A percentile compares a stretch with the other conserved stretches of the same genome.
These are phyloP conservation scores for Camelina laxa DNA, from an alignment of 345 rosid species.

Conservation along the genomic window DNA sequence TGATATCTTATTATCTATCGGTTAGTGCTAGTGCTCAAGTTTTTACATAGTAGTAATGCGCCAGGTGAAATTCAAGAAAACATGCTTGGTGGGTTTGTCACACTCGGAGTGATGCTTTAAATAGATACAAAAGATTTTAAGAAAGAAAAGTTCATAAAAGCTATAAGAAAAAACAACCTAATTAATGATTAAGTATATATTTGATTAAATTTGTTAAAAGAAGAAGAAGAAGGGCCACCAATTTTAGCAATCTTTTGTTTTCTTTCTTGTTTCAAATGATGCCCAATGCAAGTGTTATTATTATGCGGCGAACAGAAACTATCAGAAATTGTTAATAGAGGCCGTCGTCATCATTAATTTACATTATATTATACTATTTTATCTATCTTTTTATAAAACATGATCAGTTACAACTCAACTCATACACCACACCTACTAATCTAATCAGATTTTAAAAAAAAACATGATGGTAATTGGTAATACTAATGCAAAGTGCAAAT, in stretches of 20 bases:
- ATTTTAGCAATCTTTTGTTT: constrained; percentile 30
- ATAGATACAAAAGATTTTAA: not conserved
- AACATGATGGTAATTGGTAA: not conserved
- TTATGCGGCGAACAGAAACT: constrained; percentile 41
- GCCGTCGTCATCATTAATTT: constrained; percentile 21
- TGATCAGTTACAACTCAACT: not conserved
- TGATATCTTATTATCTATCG: not conserved
- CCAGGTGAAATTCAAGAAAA: constrained; percentile 34
- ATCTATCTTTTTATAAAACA: not conserved
- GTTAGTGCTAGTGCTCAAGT: constrained; percentile 1
- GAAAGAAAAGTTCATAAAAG: constrained; percentile 16
- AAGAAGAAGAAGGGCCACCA: constrained; percentile 19
- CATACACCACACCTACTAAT: not conserved
- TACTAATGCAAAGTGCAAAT: not conserved
- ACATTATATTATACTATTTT: not conserved
- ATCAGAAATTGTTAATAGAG: not conserved
- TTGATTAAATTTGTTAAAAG: constrained; percentile 7
- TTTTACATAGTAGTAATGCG: constrained; percentile 35
- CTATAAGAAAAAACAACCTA: constrained; percentile 12
- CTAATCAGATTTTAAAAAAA: too few relatives aligned
- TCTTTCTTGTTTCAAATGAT: constrained; percentile 20
- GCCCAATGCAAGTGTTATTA: constrained; percentile 30
- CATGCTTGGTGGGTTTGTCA: constrained; percentile 37
- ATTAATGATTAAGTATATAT: constrained; percentile 35
- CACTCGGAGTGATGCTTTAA: constrained; percentile 29